Base-by-base conservation (phyloP, 305 asterid species). In the Rubia peregrina region DNA sequence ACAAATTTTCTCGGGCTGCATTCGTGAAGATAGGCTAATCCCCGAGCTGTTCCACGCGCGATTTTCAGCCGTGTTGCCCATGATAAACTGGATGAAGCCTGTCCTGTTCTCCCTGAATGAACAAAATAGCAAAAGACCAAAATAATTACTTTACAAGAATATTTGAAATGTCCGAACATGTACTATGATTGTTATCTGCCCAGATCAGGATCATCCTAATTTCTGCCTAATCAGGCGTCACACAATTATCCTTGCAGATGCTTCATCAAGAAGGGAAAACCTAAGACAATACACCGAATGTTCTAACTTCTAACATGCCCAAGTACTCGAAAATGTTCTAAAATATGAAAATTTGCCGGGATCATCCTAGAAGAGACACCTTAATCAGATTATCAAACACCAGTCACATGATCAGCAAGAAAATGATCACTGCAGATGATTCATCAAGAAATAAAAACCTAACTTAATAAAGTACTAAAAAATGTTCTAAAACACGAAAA, bases 1-100 rank as follows among this genome's bases (percentile, higher is more conserved):
- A 94, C 89, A 67, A 89, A 91, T 74, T 94, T 94, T 62, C 96
- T 81, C 16, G 97, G 97, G 84, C 96, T 94, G 75, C 96, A 94
- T 77, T 94, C 99, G 57, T 94, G 99, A 42, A 94, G 91, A 85
- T 91, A 91, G 76, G 96, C 96, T 62, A 94, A 73, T 67, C 96
- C 99, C 30, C 90, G 79, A 0, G 93, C 98, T 3, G 90, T 81
- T 36, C 96, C 99, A 71, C 88, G 89, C 0, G 87, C 82, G 63
- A 94, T 81, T 74, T 78, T 89, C 60, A 94, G 82, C 78, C 98
- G 81, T 55, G 79, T 76, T 26, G 87, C 79, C 99, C 99, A 94
- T 9, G 96, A 80, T 68, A 94, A 68, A 70, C 74, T 80, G 33
- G 96, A 74, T 14, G 90, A 75, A 51, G 89, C 85, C 74, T 84